These are phyloP conservation scores for Fusarium odoratissimum DNA, from an alignment of 2,329 filamentous ascomycete species.

Conservation along the genomic window DNA sequence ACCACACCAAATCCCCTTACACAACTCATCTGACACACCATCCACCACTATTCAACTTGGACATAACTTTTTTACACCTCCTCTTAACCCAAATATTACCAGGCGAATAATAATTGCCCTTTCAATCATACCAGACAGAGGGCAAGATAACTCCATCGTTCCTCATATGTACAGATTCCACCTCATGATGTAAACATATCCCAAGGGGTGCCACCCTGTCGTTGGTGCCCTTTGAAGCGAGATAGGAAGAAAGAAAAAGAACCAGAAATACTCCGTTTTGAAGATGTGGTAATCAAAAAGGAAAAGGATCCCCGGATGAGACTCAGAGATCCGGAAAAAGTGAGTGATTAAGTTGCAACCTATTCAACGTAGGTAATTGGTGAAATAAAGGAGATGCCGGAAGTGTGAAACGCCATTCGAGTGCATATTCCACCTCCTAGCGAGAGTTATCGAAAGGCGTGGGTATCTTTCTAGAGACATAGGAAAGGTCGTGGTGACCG, in stretches of 20 bases:
- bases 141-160: conserved; percentile 21
- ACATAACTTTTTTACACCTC: conserved; percentile 9
- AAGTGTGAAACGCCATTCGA: conserved; percentile 31
- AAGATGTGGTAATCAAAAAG: conserved; percentile 4
- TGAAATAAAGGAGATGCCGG: conserved; percentile 30
- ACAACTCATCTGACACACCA: conserved; percentile 1
- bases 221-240: conserved; percentile 18
- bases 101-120: conserved; percentile 9
- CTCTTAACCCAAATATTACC: conserved; percentile 18
- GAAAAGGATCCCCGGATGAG: background rate
- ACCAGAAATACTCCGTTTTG: conserved; percentile 16
- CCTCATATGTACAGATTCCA: conserved; percentile 45
- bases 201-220: conserved; percentile 5
- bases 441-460: conserved; percentile 44
- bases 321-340: conserved; percentile 5
- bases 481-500: conserved; percentile 30
- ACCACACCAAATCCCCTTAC: background rate
- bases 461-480: conserved; percentile 45
- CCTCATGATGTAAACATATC: conserved; percentile 43
- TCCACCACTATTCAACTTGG: background rate
- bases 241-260: conserved; percentile 3
- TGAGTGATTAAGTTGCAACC: conserved; percentile 32
- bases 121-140: conserved; percentile 19
- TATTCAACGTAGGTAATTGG: background rate
- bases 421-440: conserved; percentile 44